Evolutionary conservation across 176 grass and related monocot species (phyloP), one percentile per base, ranked within the genome.

Genomic region (Oryza rufipogon): DNA sequence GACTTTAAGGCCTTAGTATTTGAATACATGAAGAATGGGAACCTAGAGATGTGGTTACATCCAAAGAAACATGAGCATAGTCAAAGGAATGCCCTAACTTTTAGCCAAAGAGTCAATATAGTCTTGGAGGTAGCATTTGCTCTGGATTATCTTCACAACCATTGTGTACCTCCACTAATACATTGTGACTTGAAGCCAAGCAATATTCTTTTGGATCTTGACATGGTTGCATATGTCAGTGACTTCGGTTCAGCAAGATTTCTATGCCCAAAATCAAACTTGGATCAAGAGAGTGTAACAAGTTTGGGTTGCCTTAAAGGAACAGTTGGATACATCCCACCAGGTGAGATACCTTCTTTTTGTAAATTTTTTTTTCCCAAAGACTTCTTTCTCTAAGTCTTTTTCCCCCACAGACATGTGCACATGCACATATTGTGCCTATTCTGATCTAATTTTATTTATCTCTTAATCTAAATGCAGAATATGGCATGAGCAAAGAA

Each of bases 1-100:
- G 85, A 88, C 3, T 92, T 90, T 22, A 89, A 81, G 60, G 89
- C 92, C 60, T 66, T 91, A 2, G 58, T 91, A 0, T 87, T 87
- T 0, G 60, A 85, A 17, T 90, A 82, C 44, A 83, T 84, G 84
- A 23, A 67, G 0, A 92, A 90, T 17, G 92, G 87, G 11, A 80
- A 47, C 25, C 68, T 92, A 9, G 85, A 92, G 6, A 68, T 15
- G 49, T 77, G 86, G 79, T 14, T 88, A 33, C 54, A 92, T 73
- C 67, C 89, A 5, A 49, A 85, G 38, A 1, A 3, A 3, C 32
- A 26, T 15, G 78, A 19, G 32, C 16, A 41, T 1, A 5, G n/a
- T 12, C 13, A 48, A 2, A 75, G 3, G 1, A 19, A 38, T 7
- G 9, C 15, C 1, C 14, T 84, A 4, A 81, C 14, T 17, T 79